Conservation (phyloP, 208 protist genomes). For the Crithidia acanthocephali region DNA sequence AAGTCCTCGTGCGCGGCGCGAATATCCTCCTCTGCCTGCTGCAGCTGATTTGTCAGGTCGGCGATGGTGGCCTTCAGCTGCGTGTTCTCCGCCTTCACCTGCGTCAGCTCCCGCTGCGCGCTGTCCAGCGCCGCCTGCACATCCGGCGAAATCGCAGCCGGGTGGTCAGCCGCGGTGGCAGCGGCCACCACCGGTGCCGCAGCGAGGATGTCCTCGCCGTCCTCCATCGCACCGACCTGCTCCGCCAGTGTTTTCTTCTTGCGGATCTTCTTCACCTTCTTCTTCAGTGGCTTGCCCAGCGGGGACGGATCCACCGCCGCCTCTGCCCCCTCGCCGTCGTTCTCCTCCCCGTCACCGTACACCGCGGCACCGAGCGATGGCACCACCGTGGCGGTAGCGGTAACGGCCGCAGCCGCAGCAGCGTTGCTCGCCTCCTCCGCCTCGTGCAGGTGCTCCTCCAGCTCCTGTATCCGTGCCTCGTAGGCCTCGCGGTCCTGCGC, state of each 20-base stretch:
- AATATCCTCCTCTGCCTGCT: conserved; percentile 47
- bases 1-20: conserved; percentile 39
- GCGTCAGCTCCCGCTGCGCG: conserved; percentile 41
- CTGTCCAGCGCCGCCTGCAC: conserved; percentile 13
- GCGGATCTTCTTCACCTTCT: conserved; percentile 60
- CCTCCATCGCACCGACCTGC: conserved; percentile 42
- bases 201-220: conserved; percentile 34
- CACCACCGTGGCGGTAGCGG: neutral
- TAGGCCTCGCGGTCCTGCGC: conserved; percentile 37
- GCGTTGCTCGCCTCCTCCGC: conserved; percentile 20
- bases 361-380: neutral
- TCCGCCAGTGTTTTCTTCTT: conserved; percentile 56
- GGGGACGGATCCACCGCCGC: neutral
- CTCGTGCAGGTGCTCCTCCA: conserved; percentile 48
- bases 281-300: conserved; percentile 26
- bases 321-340: conserved; percentile 11
- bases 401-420: neutral
- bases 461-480: conserved; percentile 40
- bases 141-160: conserved; percentile 3
- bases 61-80: conserved; percentile 58
- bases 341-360: neutral
- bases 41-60: conserved; percentile 47
- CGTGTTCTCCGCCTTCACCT: conserved; percentile 58
- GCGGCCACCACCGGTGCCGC: conserved; percentile 2
- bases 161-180: neutral